These are phyloP conservation scores for Pleochaeta shiraiana DNA, from an alignment of 2,329 filamentous ascomycete species.

Conservation along the genomic window DNA sequence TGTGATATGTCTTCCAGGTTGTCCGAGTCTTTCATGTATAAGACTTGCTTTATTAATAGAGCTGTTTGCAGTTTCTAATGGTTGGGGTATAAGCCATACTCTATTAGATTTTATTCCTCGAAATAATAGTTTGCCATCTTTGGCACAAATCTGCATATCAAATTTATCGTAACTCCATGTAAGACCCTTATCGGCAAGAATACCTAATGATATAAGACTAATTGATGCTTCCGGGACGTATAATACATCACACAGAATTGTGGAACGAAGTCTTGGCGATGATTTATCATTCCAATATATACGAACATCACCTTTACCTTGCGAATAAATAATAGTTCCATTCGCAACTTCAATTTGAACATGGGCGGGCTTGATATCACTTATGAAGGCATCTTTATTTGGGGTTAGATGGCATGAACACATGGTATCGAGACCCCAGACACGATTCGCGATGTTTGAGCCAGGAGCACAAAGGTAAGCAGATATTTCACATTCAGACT, in stretches of 20 bases:
- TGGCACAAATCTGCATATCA: not conserved
- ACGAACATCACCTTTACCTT: not conserved
- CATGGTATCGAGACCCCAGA: not conserved
- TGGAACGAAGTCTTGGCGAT: not conserved
- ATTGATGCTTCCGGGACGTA: not conserved
- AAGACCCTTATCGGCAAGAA: not conserved
- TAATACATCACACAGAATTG: not conserved
- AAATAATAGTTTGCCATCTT: not conserved
- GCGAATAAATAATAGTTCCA: not conserved
- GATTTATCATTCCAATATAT: not conserved
- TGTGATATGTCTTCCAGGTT: not conserved
- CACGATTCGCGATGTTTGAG: not conserved
- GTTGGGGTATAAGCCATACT: not conserved
- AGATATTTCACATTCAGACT: conserved; percentile 1
- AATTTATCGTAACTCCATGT: not conserved
- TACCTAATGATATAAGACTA: not conserved
- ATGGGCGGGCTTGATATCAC: not conserved
- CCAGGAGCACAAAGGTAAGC: not conserved
- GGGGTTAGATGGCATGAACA: not conserved
- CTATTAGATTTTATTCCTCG: not conserved
- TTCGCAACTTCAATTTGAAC: not conserved
- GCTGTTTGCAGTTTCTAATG: not conserved
- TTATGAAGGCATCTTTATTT: not conserved
- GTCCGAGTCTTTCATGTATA: not conserved
- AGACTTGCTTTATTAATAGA: not conserved